Evolutionary conservation across 805 yeast genomes (phyloP), one percentile per base, ranked within the genome.

Genomic region (Teunomyces panamensis): DNA sequence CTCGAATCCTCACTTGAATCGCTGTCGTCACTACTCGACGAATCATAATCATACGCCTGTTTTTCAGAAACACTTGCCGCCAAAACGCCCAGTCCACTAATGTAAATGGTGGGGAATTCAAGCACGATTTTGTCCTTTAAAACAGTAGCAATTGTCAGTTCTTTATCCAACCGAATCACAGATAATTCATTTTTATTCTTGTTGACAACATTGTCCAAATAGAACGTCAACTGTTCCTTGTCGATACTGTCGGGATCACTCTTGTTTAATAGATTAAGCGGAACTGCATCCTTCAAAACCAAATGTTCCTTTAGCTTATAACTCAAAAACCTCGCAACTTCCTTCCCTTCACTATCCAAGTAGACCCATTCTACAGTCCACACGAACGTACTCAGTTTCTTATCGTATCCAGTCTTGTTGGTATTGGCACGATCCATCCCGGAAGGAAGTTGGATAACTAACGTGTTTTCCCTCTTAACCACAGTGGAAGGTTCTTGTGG

Each of bases 291-390:
- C 7, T 52, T 53, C 16, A 80, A 49, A 0, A 50, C 39, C 2
- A 58, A 45, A 10, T 56, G 56, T 49, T 80, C 85, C 39, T 66
- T 67, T 13, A 74, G 57, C 39, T 75, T 67, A 48, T 60, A 75
- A 49, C 77, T 76, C n/a, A 75, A 51, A 47, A 76, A 73, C n/a
- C 63, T 59, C 13, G 64, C 59, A 7, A 56, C 30, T 16, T 65
- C 67, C 3, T 45, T 33, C 1, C 60, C 66, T 3, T 61, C 54
- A 9, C 60, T 59, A 10, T 62, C 65, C 3, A 78, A 62, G 2
- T 83, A 50, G 0, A 79, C 59, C 87, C 89, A 86, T 60, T 89
- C 96, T 0, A 89, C 65, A 0, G 95, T 84, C 97, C 97, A 89
- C 13, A 78, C 78, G 60, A 78, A 89, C 6, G 77, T 62, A 44